Evolutionary conservation across 192 early-diverging fungal species (phyloP), one percentile per base, ranked within the genome.

Genomic region (Entomortierella chlamydospora): DNA sequence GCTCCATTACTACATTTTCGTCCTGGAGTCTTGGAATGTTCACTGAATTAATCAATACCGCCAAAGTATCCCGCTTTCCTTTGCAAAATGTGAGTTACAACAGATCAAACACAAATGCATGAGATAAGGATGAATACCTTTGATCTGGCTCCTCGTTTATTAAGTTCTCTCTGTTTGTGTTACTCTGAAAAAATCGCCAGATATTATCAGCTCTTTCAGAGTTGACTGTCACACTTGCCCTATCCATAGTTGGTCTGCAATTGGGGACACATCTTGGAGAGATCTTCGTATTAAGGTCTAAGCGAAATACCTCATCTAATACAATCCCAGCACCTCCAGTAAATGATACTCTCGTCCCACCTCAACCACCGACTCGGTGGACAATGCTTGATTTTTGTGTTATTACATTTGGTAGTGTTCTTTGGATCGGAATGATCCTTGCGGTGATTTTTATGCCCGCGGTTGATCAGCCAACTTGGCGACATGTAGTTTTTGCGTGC

Each of bases 1-100:
- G 93, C 0, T 95, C 93, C 1, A 93, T 95, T 11, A 95, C 93
- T 0, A 92, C 92, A 0, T 95, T 95, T 62, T 95, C 93, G 17
- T 91, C 91, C 0, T 95, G 92, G 92, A 88, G 88, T 59, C 67
- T 93, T 37, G 85, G 70, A 7, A 82, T 87, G 4, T 91, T 89
- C 59, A 30, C 72, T 39, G 81, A 79, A 31, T 66, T 88, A 33
- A 64, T 83, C 34, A 85, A 87, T 61, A 64, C 73, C 1, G 1
- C 50, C 54, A 72, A 37, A 20, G 37, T 61, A 33, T 8, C 41
- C 26, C 81, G 77, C 20, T 57, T 60, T 22, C 70, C 41, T 15
- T 57, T 82, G 9, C 72, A 89, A 25, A 85, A 87, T 70, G 82
- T 87, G 70, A 66, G 64, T 47, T 39, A 33, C 7, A 26, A 25